Evolutionary conservation across 2,329 filamentous ascomycete species (phyloP).

Genomic region (Aspergillus fumigatiaffinis): DNA sequence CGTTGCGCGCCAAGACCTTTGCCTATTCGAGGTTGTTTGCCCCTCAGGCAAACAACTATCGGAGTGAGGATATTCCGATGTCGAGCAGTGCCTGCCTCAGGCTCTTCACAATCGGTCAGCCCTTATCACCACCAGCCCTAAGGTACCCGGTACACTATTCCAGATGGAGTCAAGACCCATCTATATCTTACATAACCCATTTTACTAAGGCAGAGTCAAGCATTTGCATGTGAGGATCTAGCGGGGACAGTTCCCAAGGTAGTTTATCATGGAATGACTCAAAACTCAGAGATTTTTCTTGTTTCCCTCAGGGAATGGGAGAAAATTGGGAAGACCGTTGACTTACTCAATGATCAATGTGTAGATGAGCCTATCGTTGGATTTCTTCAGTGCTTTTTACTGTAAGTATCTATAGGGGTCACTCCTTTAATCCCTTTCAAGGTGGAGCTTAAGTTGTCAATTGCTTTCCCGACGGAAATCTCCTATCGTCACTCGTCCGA

Average conservation of each 20-base stretch:
- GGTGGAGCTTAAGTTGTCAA: not conserved
- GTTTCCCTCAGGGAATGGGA: not conserved
- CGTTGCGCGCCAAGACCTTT: slow-evolving; percentile 31
- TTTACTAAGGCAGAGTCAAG: not conserved
- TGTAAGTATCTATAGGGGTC: not conserved
- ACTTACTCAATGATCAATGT: not conserved
- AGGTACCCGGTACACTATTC: not conserved
- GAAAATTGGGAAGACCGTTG: not conserved
- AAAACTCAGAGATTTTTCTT: not conserved
- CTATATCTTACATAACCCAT: not conserved
- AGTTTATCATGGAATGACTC: not conserved
- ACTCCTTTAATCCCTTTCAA: not conserved
- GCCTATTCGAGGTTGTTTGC: slow-evolving; percentile 14
- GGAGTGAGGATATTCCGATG: not conserved
- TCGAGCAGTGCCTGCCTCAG: not conserved
- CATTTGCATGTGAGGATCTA: not conserved
- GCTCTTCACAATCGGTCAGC: not conserved
- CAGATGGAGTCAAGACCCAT: not conserved
- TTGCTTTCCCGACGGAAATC: slow-evolving; percentile 6
- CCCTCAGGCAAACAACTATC: not conserved
- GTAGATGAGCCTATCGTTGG: not conserved
- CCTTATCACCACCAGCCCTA: not conserved
- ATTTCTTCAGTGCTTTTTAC: not conserved
- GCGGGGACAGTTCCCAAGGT: not conserved
- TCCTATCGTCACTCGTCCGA: slow-evolving; percentile 6